Evolutionary conservation across 2,329 filamentous ascomycete genomes (phyloP), one percentile per base, ranked within the genome.

Genomic region (Pseudogymnoascus sp.): DNA sequence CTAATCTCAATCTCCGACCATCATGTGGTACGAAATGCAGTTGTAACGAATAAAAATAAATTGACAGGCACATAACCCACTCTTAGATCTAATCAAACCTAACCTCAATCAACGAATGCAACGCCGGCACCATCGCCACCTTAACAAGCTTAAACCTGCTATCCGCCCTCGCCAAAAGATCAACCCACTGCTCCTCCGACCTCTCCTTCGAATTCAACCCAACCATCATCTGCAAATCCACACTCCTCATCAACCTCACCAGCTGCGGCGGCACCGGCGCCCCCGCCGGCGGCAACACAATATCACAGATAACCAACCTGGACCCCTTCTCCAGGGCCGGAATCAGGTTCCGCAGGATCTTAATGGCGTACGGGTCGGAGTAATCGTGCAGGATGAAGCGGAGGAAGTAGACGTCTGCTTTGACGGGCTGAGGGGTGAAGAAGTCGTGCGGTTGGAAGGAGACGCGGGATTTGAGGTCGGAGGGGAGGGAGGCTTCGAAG

Each of bases 151-250:
- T 45, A 25, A 45, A 45, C 40, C 40, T 10, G 21, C 40, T 45
- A 27, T 45, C 40, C 21, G 10, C 78, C 69, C 65, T 77, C 72
- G 62, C 82, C 79, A 1, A 80, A 78, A 81, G 69, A 12, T 69
- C 69, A 66, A 73, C 74, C 76, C 79, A 82, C 4, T 74, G 76
- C 12, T 74, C 70, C 0, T 75, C 74, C 0, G 74, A 72, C 15
- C 79, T 72, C 69, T 82, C 80, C 65, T 76, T 76, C 2, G 74
- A 74, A 63, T 79, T 81, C 61, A 79, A 80, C 12, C 82, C 66
- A 3, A 76, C 75, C 77, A 82, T 78, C 75, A 83, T 77, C 48
- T 78, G 72, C 65, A 83, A 62, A 68, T 83, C 80, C 10, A 76
- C 80, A 21, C 72, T 72, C 4, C 72, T 76, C 29, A 73, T 74